Base-by-base conservation (phyloP, 345 rosid genomes). In the Cardiospermum halicacabum region DNA sequence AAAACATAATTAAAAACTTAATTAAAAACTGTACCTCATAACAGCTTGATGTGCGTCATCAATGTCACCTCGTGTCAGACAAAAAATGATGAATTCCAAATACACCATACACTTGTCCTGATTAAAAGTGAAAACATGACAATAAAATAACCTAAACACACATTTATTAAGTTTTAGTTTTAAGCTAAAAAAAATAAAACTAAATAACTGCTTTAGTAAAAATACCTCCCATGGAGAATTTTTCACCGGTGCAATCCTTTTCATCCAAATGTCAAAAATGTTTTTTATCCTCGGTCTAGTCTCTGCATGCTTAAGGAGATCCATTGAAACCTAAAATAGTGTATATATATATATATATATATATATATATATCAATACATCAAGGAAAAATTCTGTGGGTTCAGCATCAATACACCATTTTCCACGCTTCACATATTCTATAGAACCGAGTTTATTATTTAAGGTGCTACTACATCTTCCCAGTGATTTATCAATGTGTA, bases 181-280 rank as follows among this genome's bases (percentile, higher is more conserved):
- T 40, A 59, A 24, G 50, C 15, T 13, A 15, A 59, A 13, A 59
- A 59, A 34, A 40, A 59, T 40, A 40, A 59, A 40, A 39, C 15
- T 6, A 15, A n/a, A 25, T 40, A 40, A 39, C 47, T 18, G n/a
- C 47, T 40, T 18, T 11, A 40, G 47, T 40, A 22, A 54, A 34
- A 25, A 53, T 67, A 84, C 93, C 92, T 88, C 83, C 49, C 70
- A 64, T 51, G 68, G 51, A 47, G 58, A 64, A 30, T 66, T 72
- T 53, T 25, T 72, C 45, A 26, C 56, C 31, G 75, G 64, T 47
- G 80, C 85, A 65, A 78, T 85, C 83, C 84, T 80, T 66, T 82
- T 66, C 76, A 79, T 85, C 97, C 96, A 90, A 65, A 77, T 79
- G 72, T 84, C 90, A 60, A 77, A 93, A 7, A 82, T 70, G 56